phyloP scores from a whole-genome alignment of 345 rosid species.

The Eucalyptus guilfoylei region DNA sequence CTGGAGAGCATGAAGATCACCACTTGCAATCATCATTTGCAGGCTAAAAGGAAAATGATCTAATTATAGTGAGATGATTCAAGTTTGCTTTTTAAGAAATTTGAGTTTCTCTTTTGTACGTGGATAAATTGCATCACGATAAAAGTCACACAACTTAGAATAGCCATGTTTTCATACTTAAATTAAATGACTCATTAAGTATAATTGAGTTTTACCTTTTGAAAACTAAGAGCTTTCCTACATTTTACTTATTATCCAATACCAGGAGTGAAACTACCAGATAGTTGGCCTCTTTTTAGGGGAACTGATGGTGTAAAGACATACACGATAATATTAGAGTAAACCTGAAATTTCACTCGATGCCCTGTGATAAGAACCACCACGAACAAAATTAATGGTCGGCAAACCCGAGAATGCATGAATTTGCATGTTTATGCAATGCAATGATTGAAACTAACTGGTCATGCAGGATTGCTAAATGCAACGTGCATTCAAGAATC shows the following conservation, averaged over 20 bases:
- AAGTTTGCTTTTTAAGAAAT: not conserved
- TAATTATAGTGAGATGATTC: not conserved
- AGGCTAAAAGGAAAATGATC: not conserved
- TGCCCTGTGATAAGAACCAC: rapidly evolving
- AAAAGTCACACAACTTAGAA: not conserved
- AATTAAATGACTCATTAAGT: not conserved
- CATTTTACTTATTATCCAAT: not conserved
- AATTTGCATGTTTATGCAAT: not conserved
- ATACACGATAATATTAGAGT: not conserved
- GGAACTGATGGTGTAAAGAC: not conserved
- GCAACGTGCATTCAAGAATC: not conserved
- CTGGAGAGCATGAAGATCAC: not conserved
- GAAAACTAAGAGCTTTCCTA: not conserved
- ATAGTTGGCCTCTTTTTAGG: not conserved
- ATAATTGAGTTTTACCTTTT: not conserved
- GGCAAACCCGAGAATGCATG: not conserved
- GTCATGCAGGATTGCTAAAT: not conserved
- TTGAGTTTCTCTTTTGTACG: not conserved
- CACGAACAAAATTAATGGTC: not conserved
- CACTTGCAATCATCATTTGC: not conserved
- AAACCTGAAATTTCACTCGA: not conserved
- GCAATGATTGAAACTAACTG: not conserved
- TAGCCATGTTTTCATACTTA: not conserved
- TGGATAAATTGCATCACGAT: not conserved
- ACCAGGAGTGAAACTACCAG: not conserved